Evolutionary conservation across 345 rosid genomes (phyloP).

Genomic region (Hibiscus trionum): DNA sequence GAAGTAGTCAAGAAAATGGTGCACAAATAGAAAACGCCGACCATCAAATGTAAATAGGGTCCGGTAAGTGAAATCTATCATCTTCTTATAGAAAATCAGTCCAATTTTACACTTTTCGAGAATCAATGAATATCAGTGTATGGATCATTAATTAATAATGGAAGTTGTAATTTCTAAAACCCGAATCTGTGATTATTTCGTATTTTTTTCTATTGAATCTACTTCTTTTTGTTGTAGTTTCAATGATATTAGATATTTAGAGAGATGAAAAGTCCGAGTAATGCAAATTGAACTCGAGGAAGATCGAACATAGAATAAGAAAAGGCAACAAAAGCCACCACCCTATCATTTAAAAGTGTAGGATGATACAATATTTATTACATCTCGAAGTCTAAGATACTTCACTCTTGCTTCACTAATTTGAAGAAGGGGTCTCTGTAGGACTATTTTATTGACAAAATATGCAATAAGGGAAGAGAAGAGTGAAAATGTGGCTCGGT

Average conservation of each 20-base stretch:
- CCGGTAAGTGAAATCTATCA: constrained; percentile 22
- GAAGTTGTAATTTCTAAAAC: constrained; percentile 5
- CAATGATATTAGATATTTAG: too few relatives aligned
- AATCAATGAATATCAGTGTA: not conserved
- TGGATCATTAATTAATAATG: not conserved
- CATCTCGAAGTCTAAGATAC: not conserved
- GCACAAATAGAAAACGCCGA: too few relatives aligned
- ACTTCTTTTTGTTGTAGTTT: constrained; percentile 14
- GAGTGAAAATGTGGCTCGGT: too few relatives aligned
- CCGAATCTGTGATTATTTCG: not conserved
- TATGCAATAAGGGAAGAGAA: too few relatives aligned
- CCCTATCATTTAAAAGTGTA: not conserved
- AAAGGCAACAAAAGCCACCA: not conserved
- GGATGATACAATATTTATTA: not conserved
- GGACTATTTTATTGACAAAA: not conserved
- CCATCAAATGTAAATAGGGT: too few relatives aligned
- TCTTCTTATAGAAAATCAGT: constrained; percentile 16
- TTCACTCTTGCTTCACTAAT: not conserved
- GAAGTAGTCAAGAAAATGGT: too few relatives aligned
- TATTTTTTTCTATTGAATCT: not conserved
- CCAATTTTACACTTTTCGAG: constrained; percentile 11
- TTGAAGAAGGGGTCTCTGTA: not conserved
- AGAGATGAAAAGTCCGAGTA: not conserved
- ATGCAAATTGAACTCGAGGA: not conserved
- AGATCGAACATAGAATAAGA: not conserved